Evolutionary conservation across 176 grass and related monocot genomes (phyloP), one percentile per base, ranked within the genome.

Genomic region (Melocanna baccifera): DNA sequence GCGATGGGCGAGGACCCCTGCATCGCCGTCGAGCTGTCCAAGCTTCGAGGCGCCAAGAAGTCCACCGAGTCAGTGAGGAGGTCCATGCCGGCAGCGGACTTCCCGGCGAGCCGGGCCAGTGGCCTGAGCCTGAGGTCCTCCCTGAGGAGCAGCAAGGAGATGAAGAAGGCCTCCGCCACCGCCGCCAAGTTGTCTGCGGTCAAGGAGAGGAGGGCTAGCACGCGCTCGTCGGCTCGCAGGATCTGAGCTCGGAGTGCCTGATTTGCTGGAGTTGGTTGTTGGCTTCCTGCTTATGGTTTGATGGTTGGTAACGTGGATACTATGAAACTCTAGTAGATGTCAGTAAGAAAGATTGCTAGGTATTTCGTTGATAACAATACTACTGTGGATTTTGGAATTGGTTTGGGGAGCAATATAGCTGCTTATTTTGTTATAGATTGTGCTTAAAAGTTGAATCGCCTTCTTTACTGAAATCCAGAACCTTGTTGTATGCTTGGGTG

Each of bases 11-110:
- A 92, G 62, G 86, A 97, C 84, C 96, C 93, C 20, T 87, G 72
- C 40, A 62, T 96, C 15, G 96, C 91, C n/a, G 86, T 96, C 45
- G 88, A 96, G 75, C 83, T 99, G 9, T 80, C 91, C 20, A 96
- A 88, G 88, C 78, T 84, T 75, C 85, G 80, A 2, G 79, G 70
- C 41, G 75, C 73, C 76, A 99, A 96, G 77, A 91, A 83, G 66
- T 12, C 78, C 16, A 73, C 81, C 20, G 86, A 93, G 55, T 86
- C 67, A 36, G 79, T 90, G 1, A 84, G 93, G 81, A 92, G 88
- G 72, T 92, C 93, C 22, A 72, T 82, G 71, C 88, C 91, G 0
- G 65, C 65, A 10, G 58, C 30, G 7, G 84, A 88, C 22, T 84
- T 85, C 23, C 81, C 82, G 0, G 64, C 50, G 4, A 75, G 71